phyloP scores from a whole-genome alignment of 495 filamentous ascomycete genomes.

The Thozetella sp. region DNA sequence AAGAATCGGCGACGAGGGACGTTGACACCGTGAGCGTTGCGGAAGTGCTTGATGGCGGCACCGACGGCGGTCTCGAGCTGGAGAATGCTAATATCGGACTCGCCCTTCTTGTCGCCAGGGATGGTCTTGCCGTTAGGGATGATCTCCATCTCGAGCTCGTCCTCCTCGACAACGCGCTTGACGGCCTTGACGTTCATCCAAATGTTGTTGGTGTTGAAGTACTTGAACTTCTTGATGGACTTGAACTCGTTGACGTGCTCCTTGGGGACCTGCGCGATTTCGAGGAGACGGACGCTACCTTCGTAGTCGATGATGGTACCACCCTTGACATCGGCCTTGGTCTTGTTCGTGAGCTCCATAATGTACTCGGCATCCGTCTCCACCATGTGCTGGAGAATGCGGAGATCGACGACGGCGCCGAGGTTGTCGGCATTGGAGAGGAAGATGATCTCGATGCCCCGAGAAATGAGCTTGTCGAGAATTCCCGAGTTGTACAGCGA shows the following conservation, averaged over 20 bases:
- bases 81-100: conserved; percentile 94
- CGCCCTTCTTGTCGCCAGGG: conserved; percentile 98
- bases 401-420: conserved; percentile 94
- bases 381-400: conserved; percentile 98
- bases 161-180: conserved; percentile 98
- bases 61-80: conserved; percentile 99
- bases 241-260: conserved; percentile 99
- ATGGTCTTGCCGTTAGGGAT: conserved; percentile 99
- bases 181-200: conserved; percentile 98
- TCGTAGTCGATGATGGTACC: conserved; percentile 99
- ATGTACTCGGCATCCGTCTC: conserved; percentile 96
- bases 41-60: conserved; percentile 98
- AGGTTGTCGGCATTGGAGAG: conserved; percentile 99
- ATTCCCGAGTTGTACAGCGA: conserved; percentile 99
- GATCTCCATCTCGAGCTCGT: conserved; percentile 99
- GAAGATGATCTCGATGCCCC: conserved; percentile 98
- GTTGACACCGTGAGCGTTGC: conserved; percentile 98
- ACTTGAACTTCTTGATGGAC: conserved; percentile 99
- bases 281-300: conserved; percentile 90
- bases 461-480: conserved; percentile 91
- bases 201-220: conserved; percentile 99
- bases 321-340: conserved; percentile 99
- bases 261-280: conserved; percentile 99
- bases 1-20: conserved; percentile 97
- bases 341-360: conserved; percentile 99